A percentile compares a stretch with the other conserved stretches of the same genome.
These are phyloP conservation scores for Pleurotus sapidus DNA, from an alignment of 768 basidiomycete species.

Conservation along the genomic window DNA sequence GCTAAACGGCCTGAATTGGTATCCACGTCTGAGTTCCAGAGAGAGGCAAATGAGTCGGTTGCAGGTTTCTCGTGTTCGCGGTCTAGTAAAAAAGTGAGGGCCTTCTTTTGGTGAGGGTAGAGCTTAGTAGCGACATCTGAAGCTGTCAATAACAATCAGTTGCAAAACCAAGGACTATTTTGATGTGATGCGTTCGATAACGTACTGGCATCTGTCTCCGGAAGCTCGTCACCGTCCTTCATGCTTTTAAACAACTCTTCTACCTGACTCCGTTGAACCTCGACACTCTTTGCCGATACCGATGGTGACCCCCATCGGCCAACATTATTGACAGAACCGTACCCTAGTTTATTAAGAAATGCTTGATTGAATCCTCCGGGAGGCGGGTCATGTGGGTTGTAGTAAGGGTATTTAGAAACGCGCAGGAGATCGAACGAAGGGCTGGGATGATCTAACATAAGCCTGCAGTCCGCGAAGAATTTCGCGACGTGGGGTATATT, in stretches of 20 bases:
- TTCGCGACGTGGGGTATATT: slow-evolving; percentile 83
- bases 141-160: slow-evolving; percentile 31
- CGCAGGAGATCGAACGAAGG: slow-evolving; percentile 61
- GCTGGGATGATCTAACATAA: slow-evolving; percentile 81
- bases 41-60: slow-evolving; percentile 55
- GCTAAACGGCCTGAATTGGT: slow-evolving; percentile 38
- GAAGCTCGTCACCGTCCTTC: slow-evolving; percentile 82
- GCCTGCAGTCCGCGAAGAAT: slow-evolving; percentile 62
- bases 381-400: slow-evolving; percentile 87
- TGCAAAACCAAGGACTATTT: neutral
- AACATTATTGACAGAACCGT: slow-evolving; percentile 26
- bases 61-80: slow-evolving; percentile 68
- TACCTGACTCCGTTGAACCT: slow-evolving; percentile 89
- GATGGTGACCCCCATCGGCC: slow-evolving; percentile 59
- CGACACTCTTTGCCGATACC: slow-evolving; percentile 73
- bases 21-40: slow-evolving; percentile 65
- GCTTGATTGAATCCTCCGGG: slow-evolving; percentile 57
- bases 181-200: neutral
- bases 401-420: slow-evolving; percentile 65
- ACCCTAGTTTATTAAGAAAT: slow-evolving; percentile 38
- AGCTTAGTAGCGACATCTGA: slow-evolving; percentile 78
- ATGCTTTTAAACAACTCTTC: slow-evolving; percentile 92
- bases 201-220: slow-evolving; percentile 84
- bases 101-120: slow-evolving; percentile 98
- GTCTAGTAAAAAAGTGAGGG: slow-evolving; percentile 91